Conservation (phyloP, 140 eudicot species). For the Oenanthe javanica region DNA sequence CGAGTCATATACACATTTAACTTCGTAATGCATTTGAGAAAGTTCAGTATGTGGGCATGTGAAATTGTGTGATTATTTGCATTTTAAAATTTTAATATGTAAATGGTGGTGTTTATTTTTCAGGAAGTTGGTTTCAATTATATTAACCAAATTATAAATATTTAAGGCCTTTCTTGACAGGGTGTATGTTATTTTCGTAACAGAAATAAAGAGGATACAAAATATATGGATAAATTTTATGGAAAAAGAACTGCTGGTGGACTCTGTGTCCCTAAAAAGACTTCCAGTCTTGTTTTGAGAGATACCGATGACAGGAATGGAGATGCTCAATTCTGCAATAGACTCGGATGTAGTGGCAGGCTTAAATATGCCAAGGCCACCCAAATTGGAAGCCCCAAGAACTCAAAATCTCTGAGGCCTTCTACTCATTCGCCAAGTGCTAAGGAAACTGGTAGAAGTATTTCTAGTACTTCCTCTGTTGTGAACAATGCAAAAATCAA, state of each 20-base stretch:
- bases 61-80: not conserved
- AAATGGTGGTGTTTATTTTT: too few relatives aligned
- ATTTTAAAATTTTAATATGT: too few relatives aligned
- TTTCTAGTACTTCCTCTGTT: conserved; percentile 30
- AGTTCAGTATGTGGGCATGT: not conserved
- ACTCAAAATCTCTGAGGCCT: conserved; percentile 36
- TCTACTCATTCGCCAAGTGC: conserved; percentile 34
- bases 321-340: conserved; percentile 53
- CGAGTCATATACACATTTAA: not conserved
- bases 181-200: conserved; percentile 8
- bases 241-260: conserved; percentile 46
- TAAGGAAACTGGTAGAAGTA: conserved; percentile 38
- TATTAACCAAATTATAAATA: too few relatives aligned
- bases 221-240: conserved; percentile 50
- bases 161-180: not conserved
- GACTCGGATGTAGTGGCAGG: conserved; percentile 79
- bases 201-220: conserved; percentile 20
- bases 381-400: conserved; percentile 38
- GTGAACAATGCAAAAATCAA: conserved; percentile 27
- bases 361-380: conserved; percentile 41
- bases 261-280: conserved; percentile 42
- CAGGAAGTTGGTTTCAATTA: too few relatives aligned
- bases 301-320: conserved; percentile 37
- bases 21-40: not conserved
- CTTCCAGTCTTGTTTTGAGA: conserved; percentile 31